Percentiles rank a stretch among this genome's conserved stretches.
Evolutionary conservation across 2,329 filamentous ascomycete genomes (phyloP).

Genomic region (Pseudogymnoascus sp.): DNA sequence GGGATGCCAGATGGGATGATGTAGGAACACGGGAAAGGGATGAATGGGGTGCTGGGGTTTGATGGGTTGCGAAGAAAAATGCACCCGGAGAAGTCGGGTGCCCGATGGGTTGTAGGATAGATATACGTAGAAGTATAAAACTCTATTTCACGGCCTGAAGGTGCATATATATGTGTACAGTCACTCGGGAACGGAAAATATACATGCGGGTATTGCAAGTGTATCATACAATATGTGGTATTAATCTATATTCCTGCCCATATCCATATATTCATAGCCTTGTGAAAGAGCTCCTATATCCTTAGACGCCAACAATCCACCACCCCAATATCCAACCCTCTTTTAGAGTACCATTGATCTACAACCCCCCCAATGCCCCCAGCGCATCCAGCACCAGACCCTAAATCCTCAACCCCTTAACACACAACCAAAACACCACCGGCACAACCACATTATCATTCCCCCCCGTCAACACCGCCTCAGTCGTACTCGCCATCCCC

Average conservation of each 20-base stretch:
- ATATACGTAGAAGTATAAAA: background rate
- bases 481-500: constrained; percentile 75
- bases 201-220: background rate
- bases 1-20: background rate
- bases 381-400: background rate
- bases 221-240: constrained; percentile 1
- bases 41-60: background rate
- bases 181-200: too few relatives aligned
- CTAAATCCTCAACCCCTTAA: constrained; percentile 50
- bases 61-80: background rate
- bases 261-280: constrained; percentile 3
- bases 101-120: background rate
- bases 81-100: background rate
- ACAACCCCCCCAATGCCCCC: background rate
- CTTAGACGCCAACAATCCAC: background rate
- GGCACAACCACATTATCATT: constrained; percentile 99
- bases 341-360: background rate
- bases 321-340: background rate
- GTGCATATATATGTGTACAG: too few relatives aligned
- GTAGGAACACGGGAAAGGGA: background rate
- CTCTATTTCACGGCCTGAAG: background rate
- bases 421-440: constrained; percentile 83
- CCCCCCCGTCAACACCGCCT: constrained; percentile 89
- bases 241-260: background rate
- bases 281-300: constrained; percentile 6